Base-by-base conservation (phyloP, 257 asterid species). In the Solanum ahanhuiri region DNA sequence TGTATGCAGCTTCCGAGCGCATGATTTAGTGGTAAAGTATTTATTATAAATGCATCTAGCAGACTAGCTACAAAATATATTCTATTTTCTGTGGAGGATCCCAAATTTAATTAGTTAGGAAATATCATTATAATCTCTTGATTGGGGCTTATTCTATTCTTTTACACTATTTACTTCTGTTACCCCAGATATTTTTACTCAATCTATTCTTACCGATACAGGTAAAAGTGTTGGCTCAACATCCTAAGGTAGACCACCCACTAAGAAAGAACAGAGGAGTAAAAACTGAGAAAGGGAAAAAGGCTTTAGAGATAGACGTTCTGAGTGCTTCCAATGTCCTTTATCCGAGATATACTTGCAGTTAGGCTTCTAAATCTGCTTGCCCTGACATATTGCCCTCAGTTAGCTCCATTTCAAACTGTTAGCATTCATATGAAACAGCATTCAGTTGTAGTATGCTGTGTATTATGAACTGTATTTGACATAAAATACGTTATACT, bases 21-120 rank as follows among this genome's bases (percentile, higher is more conserved):
- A 96, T 90, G 88, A 97, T 30, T 95, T 94, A 2, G 99, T 96
- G 98, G 99, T 96, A 94, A 91, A 48, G 86, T 58, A 54, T 41
- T 71, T 9, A 88, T 35, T 70, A 14, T 41, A 20, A 7, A 60
- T 64, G 64, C 41, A 83, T 9, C 37, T 79, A 81, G 22, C 57
- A 37, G 15, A 34, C 81, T 71, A 71, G 28, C 43, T 28, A 15
- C 84, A 17, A 18, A 79, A 45, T 51, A 43, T 79, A 28, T 28
- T 79, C 84, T 25, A 45, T 48, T 45, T 45, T 33, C 41, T 28
- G 43, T 39, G 84, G 3, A 79, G 25, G 67, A 45, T 79, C 66
- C 83, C 18, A 5, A 25, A 45, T 25, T 64, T 79, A 2, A 43
- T 45, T 25, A 79, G n/a, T 79, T 79, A 4, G 84, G 67, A 79